Conservation (phyloP, 1,284 basidiomycete species). For the Ceratobasidium sp. region DNA sequence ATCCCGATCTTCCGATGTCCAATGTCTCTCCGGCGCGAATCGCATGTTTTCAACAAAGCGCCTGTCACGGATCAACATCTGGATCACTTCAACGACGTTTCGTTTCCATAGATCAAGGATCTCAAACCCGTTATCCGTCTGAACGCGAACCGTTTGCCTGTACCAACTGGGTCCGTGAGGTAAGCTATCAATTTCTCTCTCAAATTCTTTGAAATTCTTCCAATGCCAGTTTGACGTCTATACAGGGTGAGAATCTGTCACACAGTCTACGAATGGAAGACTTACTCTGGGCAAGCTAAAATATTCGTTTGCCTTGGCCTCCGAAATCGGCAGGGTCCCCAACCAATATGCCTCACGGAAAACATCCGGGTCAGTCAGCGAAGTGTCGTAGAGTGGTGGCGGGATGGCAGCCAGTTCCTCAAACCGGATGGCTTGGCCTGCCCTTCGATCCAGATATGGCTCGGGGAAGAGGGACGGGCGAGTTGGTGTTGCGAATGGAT, state of each 20-base stretch:
- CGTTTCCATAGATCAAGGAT: neutral
- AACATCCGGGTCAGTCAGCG: neutral
- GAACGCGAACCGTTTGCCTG: neutral
- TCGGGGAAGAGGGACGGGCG: neutral
- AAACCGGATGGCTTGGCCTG: neutral
- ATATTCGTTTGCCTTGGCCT: neutral
- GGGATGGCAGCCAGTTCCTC: neutral
- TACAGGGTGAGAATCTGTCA: neutral
- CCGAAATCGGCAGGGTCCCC: neutral
- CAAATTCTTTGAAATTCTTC: neutral
- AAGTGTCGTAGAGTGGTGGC: neutral
- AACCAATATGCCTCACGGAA: neutral
- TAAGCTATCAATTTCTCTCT: neutral
- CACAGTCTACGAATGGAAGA: neutral
- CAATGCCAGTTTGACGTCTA: neutral
- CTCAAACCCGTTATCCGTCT: neutral
- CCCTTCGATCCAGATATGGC: neutral
- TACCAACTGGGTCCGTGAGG: neutral
- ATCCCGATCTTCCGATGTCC: neutral
- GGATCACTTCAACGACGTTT: neutral
- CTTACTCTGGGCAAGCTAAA: neutral
- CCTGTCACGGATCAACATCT: neutral
- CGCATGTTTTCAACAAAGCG: neutral
- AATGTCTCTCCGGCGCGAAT: constrained; percentile 24
- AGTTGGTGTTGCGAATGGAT: neutral